Percentiles rank a stretch among this genome's conserved stretches.
phyloP scores from a whole-genome alignment of 2,329 filamentous ascomycete genomes.

The Ophiosphaerella narmari region DNA sequence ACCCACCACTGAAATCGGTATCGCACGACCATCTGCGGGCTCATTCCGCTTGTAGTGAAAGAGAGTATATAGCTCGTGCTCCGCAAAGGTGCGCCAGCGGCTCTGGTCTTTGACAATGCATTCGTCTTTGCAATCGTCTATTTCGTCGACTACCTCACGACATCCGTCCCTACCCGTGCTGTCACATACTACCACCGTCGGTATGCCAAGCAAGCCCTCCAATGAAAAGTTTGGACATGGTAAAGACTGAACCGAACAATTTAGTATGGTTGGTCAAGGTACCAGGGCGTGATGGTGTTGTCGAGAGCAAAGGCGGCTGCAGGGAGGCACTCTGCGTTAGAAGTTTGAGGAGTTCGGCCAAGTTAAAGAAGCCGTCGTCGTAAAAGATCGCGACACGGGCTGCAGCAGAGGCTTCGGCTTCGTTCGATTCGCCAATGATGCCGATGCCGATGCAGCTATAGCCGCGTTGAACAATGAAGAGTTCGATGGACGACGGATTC shows the following conservation, averaged over 20 bases:
- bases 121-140: no score
- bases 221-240: conserved; percentile 93
- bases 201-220: conserved; percentile 98
- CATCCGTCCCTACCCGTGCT: conserved; percentile 23
- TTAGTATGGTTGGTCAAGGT: conserved; percentile 33
- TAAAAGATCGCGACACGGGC: conserved; percentile 95
- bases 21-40: no score
- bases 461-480: conserved; percentile 84
- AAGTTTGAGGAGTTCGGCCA: conserved; percentile 92
- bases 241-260: conserved; percentile 44
- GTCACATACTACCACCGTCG: conserved; percentile 66
- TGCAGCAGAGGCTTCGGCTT: conserved; percentile 98
- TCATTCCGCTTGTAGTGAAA: no score
- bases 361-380: conserved; percentile 96
- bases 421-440: conserved; percentile 81
- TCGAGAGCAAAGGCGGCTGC: conserved; percentile 21
- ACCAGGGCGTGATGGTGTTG: conserved; percentile 30
- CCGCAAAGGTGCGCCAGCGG: no score
- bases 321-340: conserved; percentile 69
- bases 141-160: no score
- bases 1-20: no score
- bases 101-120: no score
- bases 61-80: no score
- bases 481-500: conserved; percentile 95
- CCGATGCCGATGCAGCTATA: conserved; percentile 78